Evolutionary conservation across 352 stramenopile genomes (phyloP).

Genomic region (Phytophthora pluvialis): DNA sequence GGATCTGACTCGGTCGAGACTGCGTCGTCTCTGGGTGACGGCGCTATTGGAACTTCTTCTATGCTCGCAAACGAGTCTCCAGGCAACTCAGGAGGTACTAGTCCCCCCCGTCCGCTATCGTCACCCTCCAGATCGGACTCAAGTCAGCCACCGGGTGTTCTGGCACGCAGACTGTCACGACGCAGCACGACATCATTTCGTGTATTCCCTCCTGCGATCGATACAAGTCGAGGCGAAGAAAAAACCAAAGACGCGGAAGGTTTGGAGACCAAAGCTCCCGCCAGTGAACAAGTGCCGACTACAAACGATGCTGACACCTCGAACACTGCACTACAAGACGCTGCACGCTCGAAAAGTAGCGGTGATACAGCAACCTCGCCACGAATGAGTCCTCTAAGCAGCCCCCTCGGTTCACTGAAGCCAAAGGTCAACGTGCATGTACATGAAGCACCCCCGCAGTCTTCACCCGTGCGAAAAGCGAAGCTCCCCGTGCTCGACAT

Average conservation of each 20-base stretch:
- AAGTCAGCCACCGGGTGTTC: background rate
- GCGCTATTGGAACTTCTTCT: background rate
- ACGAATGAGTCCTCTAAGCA: background rate
- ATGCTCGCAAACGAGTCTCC: background rate
- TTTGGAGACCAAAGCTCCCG: background rate
- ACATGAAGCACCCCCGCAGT: slow-evolving; percentile 5
- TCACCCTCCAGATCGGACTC: background rate
- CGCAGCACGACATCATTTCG: slow-evolving; percentile 1
- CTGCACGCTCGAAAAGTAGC: background rate
- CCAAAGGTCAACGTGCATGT: background rate
- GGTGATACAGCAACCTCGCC: background rate
- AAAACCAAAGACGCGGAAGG: background rate
- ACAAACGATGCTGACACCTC: background rate
- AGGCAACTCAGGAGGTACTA: background rate
- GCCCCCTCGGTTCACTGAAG: slow-evolving; percentile 3
- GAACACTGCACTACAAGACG: background rate
- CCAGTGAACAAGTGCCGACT: background rate
- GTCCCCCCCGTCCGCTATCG: background rate
- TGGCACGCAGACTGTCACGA: slow-evolving; percentile 11
- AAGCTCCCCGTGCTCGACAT: slow-evolving; percentile 32
- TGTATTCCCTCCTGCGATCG: background rate
- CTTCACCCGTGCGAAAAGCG: background rate
- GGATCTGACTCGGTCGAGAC: background rate
- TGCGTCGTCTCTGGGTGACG: background rate
- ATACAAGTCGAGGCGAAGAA: background rate